Base-by-base conservation (phyloP, 805 yeast genomes). In the Lipomyces kockii region DNA sequence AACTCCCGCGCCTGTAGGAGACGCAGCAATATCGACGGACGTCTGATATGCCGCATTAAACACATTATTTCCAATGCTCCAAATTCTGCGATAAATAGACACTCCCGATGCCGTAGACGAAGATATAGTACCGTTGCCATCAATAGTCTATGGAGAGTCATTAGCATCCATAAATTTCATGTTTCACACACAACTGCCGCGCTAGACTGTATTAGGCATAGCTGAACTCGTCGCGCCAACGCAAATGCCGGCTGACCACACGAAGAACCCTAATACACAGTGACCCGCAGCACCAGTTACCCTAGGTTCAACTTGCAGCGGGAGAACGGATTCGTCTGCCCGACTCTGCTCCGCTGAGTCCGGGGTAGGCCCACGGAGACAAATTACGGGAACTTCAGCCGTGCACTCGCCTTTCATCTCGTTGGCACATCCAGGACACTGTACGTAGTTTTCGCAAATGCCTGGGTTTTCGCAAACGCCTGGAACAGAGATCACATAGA, bases 21-120 rank as follows among this genome's bases (percentile, higher is more conserved):
- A 39, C n/a, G 58, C 32, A 11, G 20, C 37, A n/a, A 46, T 61
- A 22, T 52, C 53, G 20, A 57, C 57, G 12, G 65, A 25, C 34
- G 52, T 51, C 46, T 22, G 25, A 12, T 39, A 37, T 5, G 64
- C 64, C 2, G 57, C 60, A 46, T n/a, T 43, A 9, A 57, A 51
- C 35, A 63, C 25, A 14, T 53, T 52, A 7, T 52, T 11, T 4
- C 65, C 62, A 3, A 58, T 29, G 51, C 43, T 25, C 61, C 57
- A 58, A 14, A 63, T 39, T n/a, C 49, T 35, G 7, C n/a, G 32
- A 54, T 58, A 58, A 9, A 32, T 32, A 35, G 65, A 35, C n/a
- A 12, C 22, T 6, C 56, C 12, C 20, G 57, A 6, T 43, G 9
- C n/a, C 14, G 49, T n/a, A 43, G 49, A 43, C 22, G 49, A 7